phyloP scores from a whole-genome alignment of 495 filamentous ascomycete species.

The Penicillium waksmanii region DNA sequence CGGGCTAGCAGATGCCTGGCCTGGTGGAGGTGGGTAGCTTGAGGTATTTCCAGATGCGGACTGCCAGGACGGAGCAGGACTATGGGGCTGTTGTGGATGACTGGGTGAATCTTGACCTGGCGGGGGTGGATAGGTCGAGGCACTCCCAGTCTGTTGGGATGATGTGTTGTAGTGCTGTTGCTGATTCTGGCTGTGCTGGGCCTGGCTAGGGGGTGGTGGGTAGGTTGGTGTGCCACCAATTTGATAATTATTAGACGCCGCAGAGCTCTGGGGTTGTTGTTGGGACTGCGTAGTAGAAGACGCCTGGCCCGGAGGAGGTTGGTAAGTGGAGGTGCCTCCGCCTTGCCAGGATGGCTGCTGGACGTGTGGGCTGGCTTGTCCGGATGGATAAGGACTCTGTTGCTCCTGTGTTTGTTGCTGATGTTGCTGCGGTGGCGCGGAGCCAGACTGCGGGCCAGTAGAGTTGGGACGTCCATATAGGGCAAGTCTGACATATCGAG shows the following conservation, averaged over 20 bases:
- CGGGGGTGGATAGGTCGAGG: conserved; percentile 10
- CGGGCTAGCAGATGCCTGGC: conserved; percentile 15
- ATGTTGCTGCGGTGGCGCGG: conserved; percentile 22
- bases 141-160: conserved; percentile 14
- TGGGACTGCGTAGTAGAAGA: conserved; percentile 10
- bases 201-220: conserved; percentile 18
- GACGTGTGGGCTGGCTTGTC: conserved; percentile 1
- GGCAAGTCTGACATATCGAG: conserved; percentile 62
- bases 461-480: conserved; percentile 39
- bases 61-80: conserved; percentile 12
- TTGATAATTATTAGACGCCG: not conserved
- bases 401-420: conserved; percentile 15
- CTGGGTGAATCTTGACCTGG: conserved; percentile 14
- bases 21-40: conserved; percentile 16
- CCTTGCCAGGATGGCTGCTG: conserved; percentile 19
- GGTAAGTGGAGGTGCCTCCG: conserved; percentile 9
- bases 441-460: conserved; percentile 20
- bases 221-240: conserved; percentile 2
- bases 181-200: conserved; percentile 13
- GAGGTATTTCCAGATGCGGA: conserved; percentile 10
- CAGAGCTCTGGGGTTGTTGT: conserved; percentile 11
- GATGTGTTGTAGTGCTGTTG: conserved; percentile 1
- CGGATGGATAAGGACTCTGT: conserved; percentile 2
- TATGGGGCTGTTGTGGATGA: conserved; percentile 15
- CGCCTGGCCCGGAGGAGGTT: conserved; percentile 14